phyloP scores from a whole-genome alignment of 805 yeast genomes.

The Torulaspora gathmanii region DNA sequence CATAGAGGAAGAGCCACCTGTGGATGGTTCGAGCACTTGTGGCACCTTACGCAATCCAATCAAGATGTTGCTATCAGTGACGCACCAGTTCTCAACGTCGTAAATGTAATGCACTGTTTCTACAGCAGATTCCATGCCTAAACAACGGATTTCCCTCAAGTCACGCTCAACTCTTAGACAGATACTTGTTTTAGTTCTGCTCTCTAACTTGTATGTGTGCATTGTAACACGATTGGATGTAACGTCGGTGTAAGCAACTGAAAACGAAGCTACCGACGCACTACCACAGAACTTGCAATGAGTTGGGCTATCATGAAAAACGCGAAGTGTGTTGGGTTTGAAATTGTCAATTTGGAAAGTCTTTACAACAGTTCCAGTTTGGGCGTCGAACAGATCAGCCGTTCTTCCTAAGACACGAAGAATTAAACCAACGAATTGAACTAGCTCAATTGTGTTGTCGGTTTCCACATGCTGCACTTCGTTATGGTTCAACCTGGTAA shows the following conservation, averaged over 20 bases:
- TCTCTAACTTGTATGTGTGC: conserved; percentile 70
- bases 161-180: conserved; percentile 90
- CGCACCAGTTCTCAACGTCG: conserved; percentile 71
- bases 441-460: conserved; percentile 43
- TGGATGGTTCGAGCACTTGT: conserved; percentile 12
- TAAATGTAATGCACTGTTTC: conserved; percentile 67
- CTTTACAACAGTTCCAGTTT: conserved; percentile 66
- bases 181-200: conserved; percentile 70
- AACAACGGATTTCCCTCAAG: conserved; percentile 83
- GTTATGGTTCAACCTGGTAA: background rate
- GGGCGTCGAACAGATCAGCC: conserved; percentile 72
- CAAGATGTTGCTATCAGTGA: conserved; percentile 70
- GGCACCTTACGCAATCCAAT: conserved; percentile 58
- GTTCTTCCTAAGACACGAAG: conserved; percentile 50
- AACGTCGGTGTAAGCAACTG: conserved; percentile 56
- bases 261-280: conserved; percentile 68
- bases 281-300: conserved; percentile 92
- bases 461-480: background rate
- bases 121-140: conserved; percentile 71
- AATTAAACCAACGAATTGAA: conserved; percentile 72
- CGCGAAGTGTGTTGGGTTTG: conserved; percentile 55
- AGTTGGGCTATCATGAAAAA: conserved; percentile 77
- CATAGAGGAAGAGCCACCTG: conserved; percentile 12
- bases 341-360: conserved; percentile 58
- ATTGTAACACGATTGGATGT: conserved; percentile 40